phyloP scores from a whole-genome alignment of 805 yeast species.

The Jamesozyma gamospora region DNA sequence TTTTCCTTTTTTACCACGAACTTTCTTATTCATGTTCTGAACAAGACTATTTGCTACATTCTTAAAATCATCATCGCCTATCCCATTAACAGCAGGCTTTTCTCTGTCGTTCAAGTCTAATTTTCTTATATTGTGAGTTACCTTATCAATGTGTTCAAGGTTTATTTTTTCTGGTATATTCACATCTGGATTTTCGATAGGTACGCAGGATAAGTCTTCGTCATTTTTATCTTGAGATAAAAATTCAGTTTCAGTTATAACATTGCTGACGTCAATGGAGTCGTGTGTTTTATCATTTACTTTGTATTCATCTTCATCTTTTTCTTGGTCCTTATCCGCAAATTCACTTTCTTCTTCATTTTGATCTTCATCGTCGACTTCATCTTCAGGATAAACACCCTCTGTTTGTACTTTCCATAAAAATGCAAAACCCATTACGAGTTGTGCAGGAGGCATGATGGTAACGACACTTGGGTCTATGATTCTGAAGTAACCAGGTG shows the following conservation, averaged over 20 bases:
- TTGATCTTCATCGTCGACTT: slow-evolving; percentile 4
- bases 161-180: slow-evolving; percentile 3
- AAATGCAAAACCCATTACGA: slow-evolving; percentile 85
- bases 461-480: slow-evolving; percentile 44
- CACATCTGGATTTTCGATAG: too few relatives aligned
- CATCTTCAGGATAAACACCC: slow-evolving; percentile 5
- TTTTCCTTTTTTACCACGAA: slow-evolving; percentile 81
- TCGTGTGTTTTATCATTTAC: too few relatives aligned
- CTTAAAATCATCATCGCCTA: neutral
- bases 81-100: neutral
- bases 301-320: slow-evolving; percentile 3
- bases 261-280: too few relatives aligned
- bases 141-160: too few relatives aligned
- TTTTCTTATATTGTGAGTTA: neutral
- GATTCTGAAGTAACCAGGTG: slow-evolving; percentile 51
- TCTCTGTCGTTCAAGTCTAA: neutral
- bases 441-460: slow-evolving; percentile 65
- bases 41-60: slow-evolving; percentile 12
- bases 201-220: too few relatives aligned
- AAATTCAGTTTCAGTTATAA: too few relatives aligned
- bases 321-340: slow-evolving; percentile 2
- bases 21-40: slow-evolving; percentile 33
- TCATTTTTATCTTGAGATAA: too few relatives aligned
- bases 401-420: slow-evolving; percentile 57
- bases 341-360: slow-evolving; percentile 6